phyloP scores from a whole-genome alignment of 768 basidiomycete species.

The Lanmaoa pseudosensibilis region DNA sequence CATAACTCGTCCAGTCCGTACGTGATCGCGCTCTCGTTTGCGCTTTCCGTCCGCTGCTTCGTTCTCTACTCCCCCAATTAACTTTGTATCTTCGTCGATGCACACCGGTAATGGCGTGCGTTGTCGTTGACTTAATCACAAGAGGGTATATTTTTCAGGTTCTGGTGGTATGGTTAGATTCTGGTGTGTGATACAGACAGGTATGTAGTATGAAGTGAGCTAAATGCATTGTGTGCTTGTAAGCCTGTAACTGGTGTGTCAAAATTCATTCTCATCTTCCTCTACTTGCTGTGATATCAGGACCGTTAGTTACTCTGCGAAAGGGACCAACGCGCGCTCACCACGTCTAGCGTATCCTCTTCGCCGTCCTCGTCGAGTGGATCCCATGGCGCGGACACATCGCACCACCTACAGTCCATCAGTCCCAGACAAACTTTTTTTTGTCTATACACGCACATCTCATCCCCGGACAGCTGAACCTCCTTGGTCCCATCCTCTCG shows the following conservation, averaged over 20 bases:
- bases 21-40: conserved; percentile 11
- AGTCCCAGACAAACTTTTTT: background rate
- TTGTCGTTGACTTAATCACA: background rate
- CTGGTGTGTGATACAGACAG: background rate
- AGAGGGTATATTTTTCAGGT: background rate
- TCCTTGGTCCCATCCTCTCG: background rate
- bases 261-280: background rate
- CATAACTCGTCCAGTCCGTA: conserved; percentile 5
- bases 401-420: conserved; percentile 23
- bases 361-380: conserved; percentile 28
- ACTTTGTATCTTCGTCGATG: background rate
- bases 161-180: background rate
- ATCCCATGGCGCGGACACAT: conserved; percentile 20
- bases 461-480: conserved; percentile 1
- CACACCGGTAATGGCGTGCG: background rate
- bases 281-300: background rate
- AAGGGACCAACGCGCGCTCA: background rate
- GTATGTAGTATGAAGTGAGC: background rate
- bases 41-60: conserved; percentile 9
- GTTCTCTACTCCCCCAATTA: background rate
- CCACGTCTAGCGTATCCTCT: conserved; percentile 19
- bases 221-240: background rate
- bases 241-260: background rate
- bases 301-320: background rate
- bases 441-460: conserved; percentile 20